Conservation (phyloP, 352 stramenopile species). For the Peronospora tabacina region DNA sequence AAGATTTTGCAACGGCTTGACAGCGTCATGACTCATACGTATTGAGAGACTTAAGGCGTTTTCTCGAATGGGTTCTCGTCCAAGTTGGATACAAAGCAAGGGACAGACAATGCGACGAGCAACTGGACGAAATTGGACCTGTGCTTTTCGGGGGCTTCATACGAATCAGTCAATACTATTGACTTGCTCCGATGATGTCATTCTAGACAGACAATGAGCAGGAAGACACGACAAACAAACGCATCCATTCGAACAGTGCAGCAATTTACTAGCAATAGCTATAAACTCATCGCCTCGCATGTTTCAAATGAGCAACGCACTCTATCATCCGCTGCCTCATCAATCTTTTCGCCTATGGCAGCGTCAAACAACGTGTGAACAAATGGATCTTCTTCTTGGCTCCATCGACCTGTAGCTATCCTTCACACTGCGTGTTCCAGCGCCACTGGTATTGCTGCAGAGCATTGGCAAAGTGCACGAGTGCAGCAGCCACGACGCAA, state of each 20-base stretch:
- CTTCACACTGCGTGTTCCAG: constrained; percentile 72
- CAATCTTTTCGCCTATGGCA: neutral
- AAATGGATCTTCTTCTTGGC: constrained; percentile 17
- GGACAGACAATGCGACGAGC: neutral
- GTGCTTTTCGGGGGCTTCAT: neutral
- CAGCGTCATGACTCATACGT: constrained; percentile 35
- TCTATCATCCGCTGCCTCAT: constrained; percentile 13
- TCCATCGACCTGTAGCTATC: constrained; percentile 21
- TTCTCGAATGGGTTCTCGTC: neutral
- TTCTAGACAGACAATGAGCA: constrained; percentile 5
- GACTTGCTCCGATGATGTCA: no score
- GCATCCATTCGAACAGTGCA: neutral
- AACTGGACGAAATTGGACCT: neutral
- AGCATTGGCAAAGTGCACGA: constrained; percentile 78
- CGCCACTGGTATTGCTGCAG: constrained; percentile 85
- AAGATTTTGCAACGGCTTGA: constrained; percentile 78
- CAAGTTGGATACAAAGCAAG: neutral
- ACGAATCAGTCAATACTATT: no score
- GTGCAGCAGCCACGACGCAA: constrained; percentile 76
- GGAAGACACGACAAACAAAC: neutral
- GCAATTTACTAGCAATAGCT: constrained; percentile 8
- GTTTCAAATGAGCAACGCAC: constrained; percentile 25
- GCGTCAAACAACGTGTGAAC: constrained; percentile 9
- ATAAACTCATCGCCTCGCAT: neutral
- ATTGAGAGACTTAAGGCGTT: neutral